Evolutionary conservation across 2,329 filamentous ascomycete species (phyloP), one percentile per base, ranked within the genome.

Genomic region (Ascosphaera apis): DNA sequence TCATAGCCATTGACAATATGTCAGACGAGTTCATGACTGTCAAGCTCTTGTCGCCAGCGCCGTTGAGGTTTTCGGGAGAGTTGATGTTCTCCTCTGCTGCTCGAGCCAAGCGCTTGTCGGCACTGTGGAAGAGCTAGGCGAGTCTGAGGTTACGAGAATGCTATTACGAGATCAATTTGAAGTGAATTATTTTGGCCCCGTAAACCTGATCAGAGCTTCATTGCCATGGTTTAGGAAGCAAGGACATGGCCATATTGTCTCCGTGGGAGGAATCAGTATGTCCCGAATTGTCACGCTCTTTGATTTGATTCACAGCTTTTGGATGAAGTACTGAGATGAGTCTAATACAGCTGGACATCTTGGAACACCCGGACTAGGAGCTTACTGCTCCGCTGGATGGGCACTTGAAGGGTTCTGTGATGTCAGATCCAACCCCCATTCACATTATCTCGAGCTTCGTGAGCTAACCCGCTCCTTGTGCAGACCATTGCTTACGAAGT

Each of bases 331-430:
- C n/a, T 33, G 15, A 33, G 15, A 33, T 33, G 17, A 4, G 12
- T 11, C 15, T 25, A n/a, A 12, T 9, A 33, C 39, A 67, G 63
- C 81, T 27, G 84, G 82, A 2, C 86, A 93, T 54, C 76, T 95
- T 40, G 86, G 84, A 25, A 93, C 84, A 0, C 88, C 88, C 0
- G 83, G 84, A 2, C 69, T 95, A 58, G 70, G 81, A 38, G 79
- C 91, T 62, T 88, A 91, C 53, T 88, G 83, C 44, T 82, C 86
- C 13, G 79, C 83, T 11, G 84, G 83, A 27, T 93, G 86, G 83
- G 88, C 83, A 1, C 67, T 93, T 25, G 88, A 95, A 57, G 88
- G 86, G 13, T 93, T 88, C 53, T 93, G 84, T 58, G 86, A 95
- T 57, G 82, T 66, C 48, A 42, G 51, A 27, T 36, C 16, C 17